These are phyloP conservation scores for Leucoagaricus sp. DNA, from an alignment of 1,284 basidiomycete species.

Conservation along the genomic window DNA sequence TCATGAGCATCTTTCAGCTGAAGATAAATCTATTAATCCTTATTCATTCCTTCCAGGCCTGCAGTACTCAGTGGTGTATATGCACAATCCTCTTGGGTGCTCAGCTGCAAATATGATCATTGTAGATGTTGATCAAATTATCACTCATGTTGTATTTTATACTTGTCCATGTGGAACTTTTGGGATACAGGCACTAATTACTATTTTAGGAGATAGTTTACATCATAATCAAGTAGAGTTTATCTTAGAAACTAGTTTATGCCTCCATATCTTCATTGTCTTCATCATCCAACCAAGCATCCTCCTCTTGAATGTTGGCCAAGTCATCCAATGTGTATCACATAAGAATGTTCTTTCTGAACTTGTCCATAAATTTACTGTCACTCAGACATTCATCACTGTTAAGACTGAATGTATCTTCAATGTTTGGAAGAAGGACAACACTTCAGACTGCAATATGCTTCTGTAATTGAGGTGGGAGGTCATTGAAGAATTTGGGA, in stretches of 20 bases:
- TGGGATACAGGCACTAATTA: background rate
- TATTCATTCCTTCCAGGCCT: background rate
- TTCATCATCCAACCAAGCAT: conserved; percentile 12
- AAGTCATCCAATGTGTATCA: conserved; percentile 19
- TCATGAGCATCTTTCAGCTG: background rate
- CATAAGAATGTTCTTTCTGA: conserved; percentile 23
- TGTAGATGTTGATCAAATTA: background rate
- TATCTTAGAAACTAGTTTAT: background rate
- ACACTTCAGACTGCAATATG: conserved; percentile 17
- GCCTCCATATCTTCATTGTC: conserved; percentile 17
- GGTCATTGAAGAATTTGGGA: background rate
- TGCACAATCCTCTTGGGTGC: background rate
- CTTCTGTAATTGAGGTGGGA: conserved; percentile 20
- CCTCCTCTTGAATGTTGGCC: conserved; percentile 17
- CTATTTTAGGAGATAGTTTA: background rate
- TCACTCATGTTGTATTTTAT: background rate
- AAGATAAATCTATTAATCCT: background rate
- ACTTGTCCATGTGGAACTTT: background rate
- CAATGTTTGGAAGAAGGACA: conserved; percentile 12
- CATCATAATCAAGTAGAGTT: background rate
- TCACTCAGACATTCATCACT: conserved; percentile 21
- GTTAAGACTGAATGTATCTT: background rate
- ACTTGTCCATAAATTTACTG: conserved; percentile 24
- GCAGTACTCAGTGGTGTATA: background rate
- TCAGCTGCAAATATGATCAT: background rate